phyloP scores from a whole-genome alignment of 164 flowering plant genomes.

The Nelumbo lutea region DNA sequence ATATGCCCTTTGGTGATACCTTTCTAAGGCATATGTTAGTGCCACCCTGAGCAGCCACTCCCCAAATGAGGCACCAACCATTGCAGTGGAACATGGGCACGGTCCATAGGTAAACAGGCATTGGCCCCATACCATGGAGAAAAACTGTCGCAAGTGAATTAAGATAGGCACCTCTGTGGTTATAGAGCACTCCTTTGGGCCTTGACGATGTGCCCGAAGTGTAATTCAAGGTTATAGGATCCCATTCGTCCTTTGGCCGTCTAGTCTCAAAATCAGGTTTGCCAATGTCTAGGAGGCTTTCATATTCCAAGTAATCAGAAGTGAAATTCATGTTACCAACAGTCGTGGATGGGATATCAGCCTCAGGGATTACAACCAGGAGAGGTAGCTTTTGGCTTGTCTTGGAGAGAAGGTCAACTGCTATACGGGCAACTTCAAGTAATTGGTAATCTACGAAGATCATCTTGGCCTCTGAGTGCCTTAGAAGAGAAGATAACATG shows the following conservation, averaged over 20 bases:
- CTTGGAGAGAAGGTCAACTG: conserved; percentile 32
- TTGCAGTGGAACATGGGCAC: conserved; percentile 93
- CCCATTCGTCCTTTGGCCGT: conserved; percentile 59
- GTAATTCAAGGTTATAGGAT: conserved; percentile 64
- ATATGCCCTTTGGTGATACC: conserved; percentile 44
- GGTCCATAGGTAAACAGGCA: conserved; percentile 70
- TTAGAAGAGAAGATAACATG: conserved; percentile 42
- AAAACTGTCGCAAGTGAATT: conserved; percentile 55
- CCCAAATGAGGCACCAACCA: conserved; percentile 83
- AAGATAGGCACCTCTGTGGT: conserved; percentile 77
- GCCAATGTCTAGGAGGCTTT: conserved; percentile 38
- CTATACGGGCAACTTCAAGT: conserved; percentile 32
- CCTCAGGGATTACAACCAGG: conserved; percentile 37
- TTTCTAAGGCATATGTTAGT: conserved; percentile 59
- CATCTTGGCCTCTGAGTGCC: conserved; percentile 56
- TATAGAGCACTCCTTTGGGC: conserved; percentile 82
- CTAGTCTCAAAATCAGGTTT: conserved; percentile 33
- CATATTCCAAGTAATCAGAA: conserved; percentile 32
- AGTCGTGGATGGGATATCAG: conserved; percentile 12
- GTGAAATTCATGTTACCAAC: neutral
- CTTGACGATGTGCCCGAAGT: conserved; percentile 83
- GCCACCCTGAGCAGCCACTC: conserved; percentile 72
- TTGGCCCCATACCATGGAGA: conserved; percentile 42
- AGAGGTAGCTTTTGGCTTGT: conserved; percentile 28
- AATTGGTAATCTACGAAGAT: conserved; percentile 58